Evolutionary conservation across 306 rosid species (phyloP), one percentile per base, ranked within the genome.

Genomic region (Senna tora): DNA sequence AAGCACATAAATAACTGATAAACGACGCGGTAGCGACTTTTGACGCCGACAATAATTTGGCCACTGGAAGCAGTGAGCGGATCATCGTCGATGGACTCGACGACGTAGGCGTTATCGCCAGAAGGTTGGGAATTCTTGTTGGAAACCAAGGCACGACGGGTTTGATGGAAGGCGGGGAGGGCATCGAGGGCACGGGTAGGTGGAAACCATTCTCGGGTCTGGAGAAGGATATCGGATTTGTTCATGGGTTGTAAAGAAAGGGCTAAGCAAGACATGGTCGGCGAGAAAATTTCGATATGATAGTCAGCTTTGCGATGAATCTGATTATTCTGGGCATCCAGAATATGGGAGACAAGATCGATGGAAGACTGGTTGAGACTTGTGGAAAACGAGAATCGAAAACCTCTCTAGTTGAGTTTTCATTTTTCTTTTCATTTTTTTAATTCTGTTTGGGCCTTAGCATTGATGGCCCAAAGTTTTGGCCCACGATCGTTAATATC

Each of bases 1-100:
- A 7, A 94, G 97, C 9, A 94, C 96, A 69, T 91, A 94, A 71
- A 94, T n/a, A 91, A 83, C 36, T 96, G 92, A 71, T 94, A 94
- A 0, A 94, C 95, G 46, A 94, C 80, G 3, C 99, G 91, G 78
- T 89, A 91, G 20, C 92, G 92, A 72, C 97, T 91, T 81, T 94
- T 97, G 0, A 89, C 95, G 1, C 97, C 99, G 69, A 94, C 97
- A 22, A 94, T 89, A 20, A 94, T 85, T 79, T 94, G 98, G 58
- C 99, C 97, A 28, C 93, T 89, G 19, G 96, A 86, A 19, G 96
- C 99, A 2, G 96, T 91, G 41, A 88, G 86, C 10, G 91, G 94
- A 5, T 84, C 87, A 61, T 88, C 94, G 17, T 87, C 89, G 47
- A 86, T 76, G 20, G 86, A 83, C 11, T 87, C 84, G 25, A 83